A percentile compares a stretch with the other conserved stretches of the same genome.
These are phyloP conservation scores for Orbilia javanica DNA, from an alignment of 2,329 filamentous ascomycete genomes.

Conservation along the genomic window DNA sequence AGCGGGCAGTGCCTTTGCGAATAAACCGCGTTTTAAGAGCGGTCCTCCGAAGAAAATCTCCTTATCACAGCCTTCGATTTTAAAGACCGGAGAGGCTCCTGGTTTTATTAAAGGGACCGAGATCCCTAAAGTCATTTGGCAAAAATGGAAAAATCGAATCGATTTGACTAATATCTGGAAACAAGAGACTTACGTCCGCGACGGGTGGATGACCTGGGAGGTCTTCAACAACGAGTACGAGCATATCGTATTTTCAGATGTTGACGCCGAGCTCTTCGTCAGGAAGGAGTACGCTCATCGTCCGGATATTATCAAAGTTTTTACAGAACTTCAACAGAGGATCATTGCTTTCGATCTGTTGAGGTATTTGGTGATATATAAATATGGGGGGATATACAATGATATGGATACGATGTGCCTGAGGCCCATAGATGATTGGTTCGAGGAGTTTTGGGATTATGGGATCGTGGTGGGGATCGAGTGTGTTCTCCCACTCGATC, in stretches of 20 bases:
- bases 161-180: conserved; percentile 26
- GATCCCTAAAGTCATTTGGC: conserved; percentile 38
- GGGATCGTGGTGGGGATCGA: conserved; percentile 28
- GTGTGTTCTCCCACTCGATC: not conserved
- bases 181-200: conserved; percentile 29
- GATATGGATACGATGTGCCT: conserved; percentile 42
- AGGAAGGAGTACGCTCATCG: conserved; percentile 28
- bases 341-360: conserved; percentile 43
- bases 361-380: conserved; percentile 36
- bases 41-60: not conserved
- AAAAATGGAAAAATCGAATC: conserved; percentile 44
- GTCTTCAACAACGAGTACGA: conserved; percentile 12
- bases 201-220: conserved; percentile 35
- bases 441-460: conserved; percentile 14
- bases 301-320: conserved; percentile 42
- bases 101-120: not conserved
- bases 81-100: not conserved
- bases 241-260: conserved; percentile 23
- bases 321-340: conserved; percentile 26
- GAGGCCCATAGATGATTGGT: conserved; percentile 33
- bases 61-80: not conserved
- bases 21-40: not conserved
- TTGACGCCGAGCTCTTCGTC: conserved; percentile 27
- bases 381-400: conserved; percentile 38
- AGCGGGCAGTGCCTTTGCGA: not conserved